Evolutionary conservation across 768 basidiomycete species (phyloP), one percentile per base, ranked within the genome.

Genomic region (Kwoniella sp.): DNA sequence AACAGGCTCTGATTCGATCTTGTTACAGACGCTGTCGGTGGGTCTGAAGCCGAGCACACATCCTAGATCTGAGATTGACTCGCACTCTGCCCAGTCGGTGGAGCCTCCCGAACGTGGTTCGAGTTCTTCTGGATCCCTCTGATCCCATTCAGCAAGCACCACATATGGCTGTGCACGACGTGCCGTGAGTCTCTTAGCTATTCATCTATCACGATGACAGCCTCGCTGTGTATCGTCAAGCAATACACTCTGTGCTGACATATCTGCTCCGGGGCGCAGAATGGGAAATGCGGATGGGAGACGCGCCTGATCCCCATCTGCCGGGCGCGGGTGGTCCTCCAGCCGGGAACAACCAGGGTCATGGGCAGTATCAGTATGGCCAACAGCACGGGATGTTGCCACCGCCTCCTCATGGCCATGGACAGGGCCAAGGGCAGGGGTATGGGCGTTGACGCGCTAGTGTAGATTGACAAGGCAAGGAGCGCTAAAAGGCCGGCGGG

Each of bases 91-190:
- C 8, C 51, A 25, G 62, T 66, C 20, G 62, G 60, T 5, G 65
- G 62, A 26, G 44, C 31, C 22, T 48, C 51, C 4, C 38, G 61
- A 19, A 67, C 60, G 26, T 60, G 62, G 60, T 70, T 69, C 53
- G 65, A 70, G 33, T 59, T 70, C 44, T 70, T 70, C 54, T 70
- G 65, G 65, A 59, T 70, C 19, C 65, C 65, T 4, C 43, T 70
- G 14, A 62, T 70, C 15, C 68, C 68, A 22, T 67, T 67, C 49
- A 39, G 27, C 9, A 67, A 65, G 57, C 33, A 41, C 19, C 41
- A 52, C 12, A 65, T 70, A 46, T 70, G 65, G 65, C 50, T 60
- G 4, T 70, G 68, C 46, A 47, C 55, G n/a, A 70, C 63, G 11
- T 70, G 68, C 41, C 62, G 64, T 65, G 50, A 53, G 64, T 60